Evolutionary conservation across 73 alveolate species (phyloP), one percentile per base, ranked within the genome.

Genomic region (Paramecium tetraurelia): DNA sequence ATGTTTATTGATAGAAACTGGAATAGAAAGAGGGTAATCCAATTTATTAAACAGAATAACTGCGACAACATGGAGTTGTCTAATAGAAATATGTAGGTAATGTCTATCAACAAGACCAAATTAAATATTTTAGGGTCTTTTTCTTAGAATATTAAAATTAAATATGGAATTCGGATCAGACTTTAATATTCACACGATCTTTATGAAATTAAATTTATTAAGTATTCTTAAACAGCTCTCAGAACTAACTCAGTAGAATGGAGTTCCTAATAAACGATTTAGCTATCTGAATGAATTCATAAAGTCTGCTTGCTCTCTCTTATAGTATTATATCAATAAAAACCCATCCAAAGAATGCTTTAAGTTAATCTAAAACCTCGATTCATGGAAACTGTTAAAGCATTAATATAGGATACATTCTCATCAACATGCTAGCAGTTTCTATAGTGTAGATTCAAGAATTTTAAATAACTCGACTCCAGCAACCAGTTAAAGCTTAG

Each of bases 371-470:
- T 31, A 80, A 31, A 41, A 27, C 57, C 72, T 80, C 29, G 70
- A 80, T 44, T 44, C 76, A 31, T 80, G 90, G 90, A 44, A 80
- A 24, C 35, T 31, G 29, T 35, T 80, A 22, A 80, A 48, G 29
- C 22, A 41, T 0, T n/a, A 44, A 80, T 80, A 41, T 24, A 24
- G 57, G 16, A 48, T 80, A 21, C 43, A 46, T 11, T 40, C 70
- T 24, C 75, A 41, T 44, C 14, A 48, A 4, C 90, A 80, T 80
- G 90, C 90, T 44, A 80, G 57, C 57, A 80, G 90, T 80, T 80
- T 80, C 24, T 80, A 80, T 80, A 80, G 76, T 5, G 72, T 46
- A 21, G 70, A 80, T 40, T 44, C 90, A 31, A 80, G 44, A 41
- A 72, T 27, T 44, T 0, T 8, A 53, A 41, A 24, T 7, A 80